Evolutionary conservation across 164 flowering plant species (phyloP).

Genomic region (Magnolia sinica): DNA sequence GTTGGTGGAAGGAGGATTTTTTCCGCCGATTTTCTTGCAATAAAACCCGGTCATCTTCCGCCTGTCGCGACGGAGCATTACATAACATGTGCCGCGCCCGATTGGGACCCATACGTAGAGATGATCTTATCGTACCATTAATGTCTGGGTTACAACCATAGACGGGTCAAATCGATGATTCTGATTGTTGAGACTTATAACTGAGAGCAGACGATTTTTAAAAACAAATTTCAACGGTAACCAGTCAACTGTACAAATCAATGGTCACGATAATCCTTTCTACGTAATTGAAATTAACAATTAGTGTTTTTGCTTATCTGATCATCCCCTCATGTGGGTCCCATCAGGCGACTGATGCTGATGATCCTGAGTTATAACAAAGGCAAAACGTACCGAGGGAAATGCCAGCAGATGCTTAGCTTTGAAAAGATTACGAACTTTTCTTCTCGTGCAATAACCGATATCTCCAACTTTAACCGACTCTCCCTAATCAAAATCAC

Average conservation of each 20-base stretch:
- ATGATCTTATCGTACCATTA: too few species aligned
- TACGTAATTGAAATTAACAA: not conserved
- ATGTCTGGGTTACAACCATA: too few species aligned
- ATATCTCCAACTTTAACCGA: constrained; percentile 1
- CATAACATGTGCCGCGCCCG: too few species aligned
- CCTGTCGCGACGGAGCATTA: too few species aligned
- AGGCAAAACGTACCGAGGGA: not conserved
- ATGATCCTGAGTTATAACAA: too few species aligned
- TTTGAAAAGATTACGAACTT: constrained; percentile 27
- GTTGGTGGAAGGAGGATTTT: too few species aligned
- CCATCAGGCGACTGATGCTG: too few species aligned
- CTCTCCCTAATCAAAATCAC: constrained; percentile 2
- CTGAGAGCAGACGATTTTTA: not conserved
- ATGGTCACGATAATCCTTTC: not conserved
- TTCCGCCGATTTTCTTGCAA: too few species aligned
- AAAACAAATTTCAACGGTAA: not conserved
- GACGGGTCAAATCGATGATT: too few species aligned
- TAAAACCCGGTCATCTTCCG: too few species aligned
- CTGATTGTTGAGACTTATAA: too few species aligned
- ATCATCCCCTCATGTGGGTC: constrained; percentile 5
- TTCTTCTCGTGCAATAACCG: constrained; percentile 30
- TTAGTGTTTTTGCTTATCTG: constrained; percentile 18
- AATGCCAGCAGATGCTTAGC: constrained; percentile 23
- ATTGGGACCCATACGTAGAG: too few species aligned
- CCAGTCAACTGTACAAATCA: not conserved